These are phyloP conservation scores for Suillus americanus DNA, from an alignment of 768 basidiomycete species.

Conservation along the genomic window DNA sequence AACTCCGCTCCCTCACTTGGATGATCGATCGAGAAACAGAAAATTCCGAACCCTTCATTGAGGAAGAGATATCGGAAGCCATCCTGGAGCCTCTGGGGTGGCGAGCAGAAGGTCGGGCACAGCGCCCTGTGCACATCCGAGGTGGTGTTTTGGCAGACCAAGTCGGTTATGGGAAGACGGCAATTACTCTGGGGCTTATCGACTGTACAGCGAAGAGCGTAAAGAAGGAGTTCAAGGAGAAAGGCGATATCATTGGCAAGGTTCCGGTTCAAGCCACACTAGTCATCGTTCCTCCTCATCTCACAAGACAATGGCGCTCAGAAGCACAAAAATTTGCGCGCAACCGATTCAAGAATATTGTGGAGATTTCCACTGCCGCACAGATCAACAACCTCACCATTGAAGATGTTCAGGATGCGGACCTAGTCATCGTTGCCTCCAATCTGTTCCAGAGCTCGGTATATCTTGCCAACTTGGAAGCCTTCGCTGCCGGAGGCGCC, in stretches of 20 bases:
- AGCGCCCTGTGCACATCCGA: slow-evolving; percentile 69
- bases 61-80: slow-evolving; percentile 94
- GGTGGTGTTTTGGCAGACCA: slow-evolving; percentile 95
- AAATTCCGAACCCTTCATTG: slow-evolving; percentile 72
- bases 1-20: slow-evolving; percentile 89
- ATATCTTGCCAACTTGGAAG: slow-evolving; percentile 75
- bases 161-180: slow-evolving; percentile 97
- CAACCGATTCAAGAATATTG: slow-evolving; percentile 43
- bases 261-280: slow-evolving; percentile 81
- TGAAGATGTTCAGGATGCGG: slow-evolving; percentile 73
- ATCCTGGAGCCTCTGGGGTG: slow-evolving; percentile 84
- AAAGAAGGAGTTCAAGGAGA: slow-evolving; percentile 55
- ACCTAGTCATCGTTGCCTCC: slow-evolving; percentile 84
- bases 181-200: slow-evolving; percentile 88
- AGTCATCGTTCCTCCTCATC: slow-evolving; percentile 85
- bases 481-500: slow-evolving; percentile 64
- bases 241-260: slow-evolving; percentile 51
- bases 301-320: slow-evolving; percentile 86
- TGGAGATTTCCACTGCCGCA: slow-evolving; percentile 64
- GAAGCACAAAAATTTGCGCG: slow-evolving; percentile 81
- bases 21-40: slow-evolving; percentile 80
- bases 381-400: slow-evolving; percentile 75
- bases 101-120: slow-evolving; percentile 91
- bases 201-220: slow-evolving; percentile 64
- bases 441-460: slow-evolving; percentile 79